Evolutionary conservation across 169 alveolate species (phyloP).

Genomic region (Cryptosporidium canis): DNA sequence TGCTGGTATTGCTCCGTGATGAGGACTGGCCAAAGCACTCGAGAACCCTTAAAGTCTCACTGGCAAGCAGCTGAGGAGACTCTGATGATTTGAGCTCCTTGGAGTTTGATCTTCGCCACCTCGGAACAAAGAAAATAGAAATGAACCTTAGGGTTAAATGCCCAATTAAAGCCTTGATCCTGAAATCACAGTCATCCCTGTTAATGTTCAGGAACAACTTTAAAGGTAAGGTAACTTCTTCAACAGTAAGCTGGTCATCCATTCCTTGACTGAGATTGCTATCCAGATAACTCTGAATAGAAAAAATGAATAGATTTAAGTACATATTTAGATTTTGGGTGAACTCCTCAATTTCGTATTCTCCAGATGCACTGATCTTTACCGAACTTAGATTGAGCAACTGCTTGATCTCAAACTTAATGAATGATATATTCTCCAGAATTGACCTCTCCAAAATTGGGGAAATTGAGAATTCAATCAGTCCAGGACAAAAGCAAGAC

Average conservation of each 20-base stretch:
- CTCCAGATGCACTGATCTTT: background rate
- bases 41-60: background rate
- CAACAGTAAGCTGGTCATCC: background rate
- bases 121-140: background rate
- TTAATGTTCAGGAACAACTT: conserved; percentile 14
- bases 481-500: background rate
- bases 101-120: background rate
- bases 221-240: conserved; percentile 35
- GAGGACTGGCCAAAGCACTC: background rate
- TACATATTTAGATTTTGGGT: background rate
- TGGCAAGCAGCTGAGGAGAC: background rate
- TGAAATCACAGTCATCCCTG: conserved; percentile 13
- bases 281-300: background rate
- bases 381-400: background rate
- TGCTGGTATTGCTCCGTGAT: background rate
- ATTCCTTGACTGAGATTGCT: background rate
- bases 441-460: conserved; percentile 24
- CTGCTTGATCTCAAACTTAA: conserved; percentile 30
- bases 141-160: background rate
- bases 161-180: background rate
- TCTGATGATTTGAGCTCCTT: background rate
- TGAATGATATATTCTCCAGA: background rate
- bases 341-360: background rate
- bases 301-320: background rate
- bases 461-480: conserved; percentile 4